Base-by-base conservation (phyloP, 1,139 yeast species). In the Blastobotrys raffinosifermentans region DNA sequence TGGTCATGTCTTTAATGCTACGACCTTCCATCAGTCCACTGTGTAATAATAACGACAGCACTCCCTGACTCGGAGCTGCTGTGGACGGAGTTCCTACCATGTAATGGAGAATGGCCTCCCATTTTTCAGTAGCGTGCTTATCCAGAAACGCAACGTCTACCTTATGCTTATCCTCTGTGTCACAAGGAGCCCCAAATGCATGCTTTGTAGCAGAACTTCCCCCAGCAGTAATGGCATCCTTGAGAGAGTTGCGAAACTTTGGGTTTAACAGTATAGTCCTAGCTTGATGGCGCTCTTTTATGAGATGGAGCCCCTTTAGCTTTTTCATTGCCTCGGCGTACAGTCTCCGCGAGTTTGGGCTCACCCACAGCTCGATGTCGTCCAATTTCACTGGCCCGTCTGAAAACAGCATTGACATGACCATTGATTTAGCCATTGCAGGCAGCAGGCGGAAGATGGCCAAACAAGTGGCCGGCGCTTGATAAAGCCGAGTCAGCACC, bases 91-190 rank as follows among this genome's bases (percentile, higher is more conserved):
- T 0, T 2, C 97, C 97, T 32, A 91, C 98, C 97, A 91, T 91
- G 63, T 81, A 91, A 67, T 93, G 98, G 51, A 93, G 68, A 50
- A 93, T 91, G 4, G 86, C 77, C 58, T 93, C 98, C 98, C 98
- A 91, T 54, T 83, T 85, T 33, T 72, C 74, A 6, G 86, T 73
- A 8, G 96, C 94, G 63, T 86, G 87, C 29, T 68, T 68, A 53
- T 87, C 95, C 34, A 91, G 65, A 51, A 80, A 82, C 25, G 71
- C 70, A 19, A 77, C 61, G 34, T 77, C 79, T 1, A 85, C 81
- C 33, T 65, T 65, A 43, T 73, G 72, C 48, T 70, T 75, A 39
- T 66, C 65, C 23, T 65, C 69, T 6, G 69, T 63, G 20, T 70
- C 75, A 36, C 73, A 69, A 2, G 76, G 69, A 8, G 71, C 65